These are phyloP conservation scores for Lipomyces sp. DNA, from an alignment of 805 yeast species.

Conservation along the genomic window DNA sequence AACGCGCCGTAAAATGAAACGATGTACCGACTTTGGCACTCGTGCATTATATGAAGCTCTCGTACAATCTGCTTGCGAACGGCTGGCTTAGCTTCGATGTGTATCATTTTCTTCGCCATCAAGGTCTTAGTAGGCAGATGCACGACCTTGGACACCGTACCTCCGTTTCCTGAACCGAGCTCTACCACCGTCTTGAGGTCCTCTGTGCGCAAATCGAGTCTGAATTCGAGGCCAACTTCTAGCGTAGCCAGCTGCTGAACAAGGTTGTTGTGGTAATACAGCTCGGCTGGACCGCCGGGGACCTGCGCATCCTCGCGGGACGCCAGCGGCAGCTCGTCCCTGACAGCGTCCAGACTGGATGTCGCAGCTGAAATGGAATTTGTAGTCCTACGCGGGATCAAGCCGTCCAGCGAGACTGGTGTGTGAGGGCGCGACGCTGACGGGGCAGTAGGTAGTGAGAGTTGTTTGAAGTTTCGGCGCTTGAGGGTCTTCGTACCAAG, in stretches of 20 bases:
- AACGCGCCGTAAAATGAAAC: slow-evolving; percentile 92
- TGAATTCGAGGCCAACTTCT: slow-evolving; percentile 60
- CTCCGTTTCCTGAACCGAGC: slow-evolving; percentile 93
- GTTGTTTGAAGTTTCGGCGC: slow-evolving; percentile 63
- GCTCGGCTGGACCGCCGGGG: slow-evolving; percentile 39
- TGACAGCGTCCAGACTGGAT: slow-evolving; percentile 22
- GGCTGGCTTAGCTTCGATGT: slow-evolving; percentile 77
- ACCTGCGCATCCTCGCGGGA: slow-evolving; percentile 37
- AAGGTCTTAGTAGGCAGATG: slow-evolving; percentile 86
- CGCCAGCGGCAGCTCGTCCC: slow-evolving; percentile 26
- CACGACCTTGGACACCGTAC: slow-evolving; percentile 84
- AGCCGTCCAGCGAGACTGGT: slow-evolving; percentile 13
- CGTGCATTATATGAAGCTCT: slow-evolving; percentile 88
- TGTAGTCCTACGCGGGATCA: slow-evolving; percentile 5
- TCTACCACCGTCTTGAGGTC: slow-evolving; percentile 77
- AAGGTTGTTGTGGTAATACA: slow-evolving; percentile 45
- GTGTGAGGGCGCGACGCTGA: slow-evolving; percentile 36
- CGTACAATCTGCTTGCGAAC: slow-evolving; percentile 83
- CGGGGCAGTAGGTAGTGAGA: slow-evolving; percentile 48
- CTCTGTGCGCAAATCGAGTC: slow-evolving; percentile 57
- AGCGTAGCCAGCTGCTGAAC: slow-evolving; percentile 53
- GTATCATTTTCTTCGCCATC: slow-evolving; percentile 89
- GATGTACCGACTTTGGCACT: slow-evolving; percentile 78
- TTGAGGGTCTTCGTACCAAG: slow-evolving; percentile 51
- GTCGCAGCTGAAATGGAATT: background rate